Evolutionary conservation across 1,139 yeast species (phyloP).

Genomic region (Spencermartinsiella ligniputridi): DNA sequence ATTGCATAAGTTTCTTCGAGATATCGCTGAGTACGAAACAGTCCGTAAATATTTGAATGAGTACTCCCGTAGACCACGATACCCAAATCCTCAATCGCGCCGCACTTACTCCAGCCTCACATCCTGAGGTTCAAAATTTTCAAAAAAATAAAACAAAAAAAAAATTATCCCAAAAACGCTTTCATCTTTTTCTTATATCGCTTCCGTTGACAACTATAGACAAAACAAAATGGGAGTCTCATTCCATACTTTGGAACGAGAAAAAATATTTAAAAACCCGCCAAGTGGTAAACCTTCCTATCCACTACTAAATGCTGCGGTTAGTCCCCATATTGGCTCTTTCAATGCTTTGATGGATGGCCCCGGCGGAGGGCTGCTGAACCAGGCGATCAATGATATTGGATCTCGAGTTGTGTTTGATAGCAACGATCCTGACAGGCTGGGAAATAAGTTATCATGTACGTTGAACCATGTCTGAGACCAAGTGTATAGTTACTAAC

Average conservation of each 20-base stretch:
- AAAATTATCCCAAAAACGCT: too few relatives aligned
- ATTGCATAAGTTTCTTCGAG: too few relatives aligned
- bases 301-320: slow-evolving; percentile 83
- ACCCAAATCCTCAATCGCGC: too few relatives aligned
- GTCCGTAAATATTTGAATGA: too few relatives aligned
- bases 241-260: slow-evolving; percentile 87
- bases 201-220: too few relatives aligned
- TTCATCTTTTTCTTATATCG: too few relatives aligned
- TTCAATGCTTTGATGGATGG: slow-evolving; percentile 94
- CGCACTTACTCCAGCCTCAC: too few relatives aligned
- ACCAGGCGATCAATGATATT: slow-evolving; percentile 81
- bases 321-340: slow-evolving; percentile 92
- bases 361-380: slow-evolving; percentile 66
- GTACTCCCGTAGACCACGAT: too few relatives aligned
- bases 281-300: slow-evolving; percentile 80
- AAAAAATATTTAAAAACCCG: slow-evolving; percentile 77
- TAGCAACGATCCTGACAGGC: slow-evolving; percentile 58
- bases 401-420: slow-evolving; percentile 85
- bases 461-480: slow-evolving; percentile 11
- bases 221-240: slow-evolving; percentile 37
- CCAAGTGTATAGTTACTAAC: neutral
- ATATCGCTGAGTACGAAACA: too few relatives aligned
- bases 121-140: too few relatives aligned
- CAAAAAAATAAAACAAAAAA: too few relatives aligned
- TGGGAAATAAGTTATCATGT: slow-evolving; percentile 72